phyloP scores from a whole-genome alignment of 2,329 filamentous ascomycete genomes.

The Diatrype stigma region DNA sequence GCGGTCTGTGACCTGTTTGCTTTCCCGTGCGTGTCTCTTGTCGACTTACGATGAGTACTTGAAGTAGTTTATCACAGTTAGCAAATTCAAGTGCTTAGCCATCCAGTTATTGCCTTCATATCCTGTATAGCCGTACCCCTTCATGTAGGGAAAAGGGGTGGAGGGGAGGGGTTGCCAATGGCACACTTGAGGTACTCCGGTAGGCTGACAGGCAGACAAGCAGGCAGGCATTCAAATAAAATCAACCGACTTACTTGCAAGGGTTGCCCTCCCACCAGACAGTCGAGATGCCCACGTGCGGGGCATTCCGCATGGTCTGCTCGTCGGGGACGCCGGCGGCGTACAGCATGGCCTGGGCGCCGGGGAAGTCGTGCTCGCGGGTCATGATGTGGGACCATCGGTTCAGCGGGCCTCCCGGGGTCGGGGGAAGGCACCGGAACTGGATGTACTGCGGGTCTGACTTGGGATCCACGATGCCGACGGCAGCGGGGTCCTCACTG shows the following conservation, averaged over 20 bases:
- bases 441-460: conserved; percentile 49
- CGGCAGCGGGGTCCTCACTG: conserved; percentile 29
- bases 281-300: conserved; percentile 85
- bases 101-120: not conserved
- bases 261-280: conserved; percentile 99
- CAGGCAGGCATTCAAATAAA: not conserved
- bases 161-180: too few relatives aligned
- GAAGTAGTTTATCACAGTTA: conserved; percentile 1
- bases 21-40: too few relatives aligned
- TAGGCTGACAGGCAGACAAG: too few relatives aligned
- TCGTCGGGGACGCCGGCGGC: conserved; percentile 81
- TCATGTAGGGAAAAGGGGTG: too few relatives aligned
- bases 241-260: conserved; percentile 66
- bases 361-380: conserved; percentile 82
- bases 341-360: conserved; percentile 94
- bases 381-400: conserved; percentile 82
- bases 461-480: conserved; percentile 34
- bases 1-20: too few relatives aligned
- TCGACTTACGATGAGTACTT: conserved; percentile 28
- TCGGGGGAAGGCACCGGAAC: conserved; percentile 43
- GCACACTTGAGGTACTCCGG: too few relatives aligned
- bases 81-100: not conserved
- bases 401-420: conserved; percentile 60
- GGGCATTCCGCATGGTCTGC: conserved; percentile 82
- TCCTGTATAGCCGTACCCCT: not conserved